These are phyloP conservation scores for Protomyces pachydermus DNA, from an alignment of 1,139 yeast genomes.

Conservation along the genomic window DNA sequence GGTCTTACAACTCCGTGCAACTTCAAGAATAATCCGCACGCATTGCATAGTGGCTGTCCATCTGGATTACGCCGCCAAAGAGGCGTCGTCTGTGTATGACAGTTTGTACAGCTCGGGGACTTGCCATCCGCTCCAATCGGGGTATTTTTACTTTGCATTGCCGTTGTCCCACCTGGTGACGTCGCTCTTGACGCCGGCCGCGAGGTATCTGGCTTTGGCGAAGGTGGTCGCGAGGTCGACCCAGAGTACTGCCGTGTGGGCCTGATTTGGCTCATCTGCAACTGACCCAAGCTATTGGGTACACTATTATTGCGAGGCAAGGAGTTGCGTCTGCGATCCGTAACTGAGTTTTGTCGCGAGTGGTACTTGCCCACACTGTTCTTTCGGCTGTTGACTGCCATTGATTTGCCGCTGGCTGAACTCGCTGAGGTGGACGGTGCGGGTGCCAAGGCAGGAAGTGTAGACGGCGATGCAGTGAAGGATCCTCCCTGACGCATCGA, in stretches of 20 bases:
- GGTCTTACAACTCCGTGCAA: constrained; percentile 94
- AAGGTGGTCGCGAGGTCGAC: background rate
- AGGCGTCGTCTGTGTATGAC: constrained; percentile 90
- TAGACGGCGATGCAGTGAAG: background rate
- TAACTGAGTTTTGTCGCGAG: constrained; percentile 14
- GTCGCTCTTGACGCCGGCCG: constrained; percentile 17
- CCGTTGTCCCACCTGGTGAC: constrained; percentile 15
- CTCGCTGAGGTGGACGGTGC: background rate
- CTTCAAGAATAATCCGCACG: constrained; percentile 87
- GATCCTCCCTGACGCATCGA: background rate
- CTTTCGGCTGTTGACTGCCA: constrained; percentile 4
- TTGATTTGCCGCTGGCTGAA: background rate
- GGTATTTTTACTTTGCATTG: constrained; percentile 22
- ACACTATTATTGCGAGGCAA: constrained; percentile 23
- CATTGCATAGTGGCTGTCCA: constrained; percentile 90
- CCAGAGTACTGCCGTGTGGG: background rate
- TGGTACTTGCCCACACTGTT: constrained; percentile 1
- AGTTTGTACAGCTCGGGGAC: constrained; percentile 62
- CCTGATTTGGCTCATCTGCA: constrained; percentile 21
- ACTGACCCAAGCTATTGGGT: constrained; percentile 1
- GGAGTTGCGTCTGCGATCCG: constrained; percentile 6
- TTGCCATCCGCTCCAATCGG: constrained; percentile 22
- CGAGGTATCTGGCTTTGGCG: constrained; percentile 5
- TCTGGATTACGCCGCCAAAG: constrained; percentile 91
- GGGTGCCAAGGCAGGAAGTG: background rate